Conservation (phyloP, 202 grass and related monocot genomes). For the Alloteropsis angusta region DNA sequence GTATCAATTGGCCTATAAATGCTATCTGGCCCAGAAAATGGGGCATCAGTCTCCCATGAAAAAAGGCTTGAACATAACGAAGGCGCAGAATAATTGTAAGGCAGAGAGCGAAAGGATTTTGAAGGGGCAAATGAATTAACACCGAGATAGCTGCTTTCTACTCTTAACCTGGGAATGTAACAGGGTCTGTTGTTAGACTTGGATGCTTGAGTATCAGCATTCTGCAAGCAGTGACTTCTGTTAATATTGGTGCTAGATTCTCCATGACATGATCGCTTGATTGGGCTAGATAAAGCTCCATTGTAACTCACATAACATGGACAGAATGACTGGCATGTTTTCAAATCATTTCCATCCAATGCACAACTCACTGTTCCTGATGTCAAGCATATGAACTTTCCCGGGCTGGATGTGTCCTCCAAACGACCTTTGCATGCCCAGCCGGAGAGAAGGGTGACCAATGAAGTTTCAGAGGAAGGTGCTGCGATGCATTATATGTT, state of each 20-base stretch:
- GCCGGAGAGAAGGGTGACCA: conserved; percentile 81
- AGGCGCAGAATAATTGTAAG: conserved; percentile 56
- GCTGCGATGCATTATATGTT: conserved; percentile 41
- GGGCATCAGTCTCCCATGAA: conserved; percentile 49
- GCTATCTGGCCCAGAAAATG: conserved; percentile 38
- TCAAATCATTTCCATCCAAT: conserved; percentile 24
- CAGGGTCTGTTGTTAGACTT: conserved; percentile 39
- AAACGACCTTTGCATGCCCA: conserved; percentile 85
- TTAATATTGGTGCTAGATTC: conserved; percentile 23
- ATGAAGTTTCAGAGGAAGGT: conserved; percentile 62
- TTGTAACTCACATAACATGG: conserved; percentile 34
- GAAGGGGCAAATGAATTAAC: conserved; percentile 25
- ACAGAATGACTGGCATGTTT: conserved; percentile 37
- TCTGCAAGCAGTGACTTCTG: conserved; percentile 2
- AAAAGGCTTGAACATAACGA: conserved; percentile 82
- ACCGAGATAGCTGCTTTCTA: conserved; percentile 37
- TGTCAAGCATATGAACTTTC: conserved; percentile 61
- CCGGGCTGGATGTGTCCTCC: conserved; percentile 36
- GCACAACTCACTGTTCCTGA: conserved; percentile 10
- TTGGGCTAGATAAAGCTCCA: conserved; percentile 21
- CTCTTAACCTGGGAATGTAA: conserved; percentile 62
- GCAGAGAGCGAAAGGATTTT: conserved; percentile 38
- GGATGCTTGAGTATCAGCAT: neutral
- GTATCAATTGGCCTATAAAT: conserved; percentile 73
- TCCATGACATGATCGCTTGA: conserved; percentile 44